A percentile compares a stretch with the other conserved stretches of the same genome.
Evolutionary conservation across 345 rosid species (phyloP).

Genomic region (Trapa incisa): DNA sequence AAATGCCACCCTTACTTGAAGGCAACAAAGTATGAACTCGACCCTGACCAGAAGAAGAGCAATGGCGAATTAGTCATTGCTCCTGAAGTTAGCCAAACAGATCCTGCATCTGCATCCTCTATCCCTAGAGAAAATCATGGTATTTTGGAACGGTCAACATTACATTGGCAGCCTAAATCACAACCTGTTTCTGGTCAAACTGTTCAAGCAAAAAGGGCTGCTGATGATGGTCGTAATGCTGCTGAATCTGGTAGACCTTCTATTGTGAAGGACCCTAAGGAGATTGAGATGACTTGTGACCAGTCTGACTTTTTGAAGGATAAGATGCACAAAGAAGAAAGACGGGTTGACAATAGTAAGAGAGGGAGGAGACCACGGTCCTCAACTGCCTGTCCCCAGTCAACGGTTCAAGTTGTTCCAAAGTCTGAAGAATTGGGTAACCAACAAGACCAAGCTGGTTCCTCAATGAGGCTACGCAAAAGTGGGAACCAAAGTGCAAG

Average conservation of each 20-base stretch:
- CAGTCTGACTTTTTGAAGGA: conserved; percentile 12
- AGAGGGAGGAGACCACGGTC: conserved; percentile 34
- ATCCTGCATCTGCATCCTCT: conserved; percentile 16
- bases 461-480: conserved; percentile 34
- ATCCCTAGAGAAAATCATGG: conserved; percentile 49
- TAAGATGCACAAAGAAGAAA: conserved; percentile 29
- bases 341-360: conserved; percentile 27
- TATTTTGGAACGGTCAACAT: conserved; percentile 34
- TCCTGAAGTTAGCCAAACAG: conserved; percentile 34
- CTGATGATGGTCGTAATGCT: conserved; percentile 23
- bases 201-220: conserved; percentile 31
- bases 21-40: conserved; percentile 35
- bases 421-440: conserved; percentile 23
- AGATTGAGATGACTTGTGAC: conserved; percentile 19
- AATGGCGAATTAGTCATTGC: conserved; percentile 29
- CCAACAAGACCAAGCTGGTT: conserved; percentile 29
- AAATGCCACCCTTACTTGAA: conserved; percentile 41
- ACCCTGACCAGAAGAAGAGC: conserved; percentile 42
- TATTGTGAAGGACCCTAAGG: conserved; percentile 18
- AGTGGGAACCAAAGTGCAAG: conserved; percentile 33
- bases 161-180: conserved; percentile 74
- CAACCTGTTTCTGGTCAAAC: conserved; percentile 24
- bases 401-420: conserved; percentile 26
- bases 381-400: conserved; percentile 23
- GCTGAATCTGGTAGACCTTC: conserved; percentile 27